Base-by-base conservation (phyloP, 208 protist species). In the Porcisia deanei region DNA sequence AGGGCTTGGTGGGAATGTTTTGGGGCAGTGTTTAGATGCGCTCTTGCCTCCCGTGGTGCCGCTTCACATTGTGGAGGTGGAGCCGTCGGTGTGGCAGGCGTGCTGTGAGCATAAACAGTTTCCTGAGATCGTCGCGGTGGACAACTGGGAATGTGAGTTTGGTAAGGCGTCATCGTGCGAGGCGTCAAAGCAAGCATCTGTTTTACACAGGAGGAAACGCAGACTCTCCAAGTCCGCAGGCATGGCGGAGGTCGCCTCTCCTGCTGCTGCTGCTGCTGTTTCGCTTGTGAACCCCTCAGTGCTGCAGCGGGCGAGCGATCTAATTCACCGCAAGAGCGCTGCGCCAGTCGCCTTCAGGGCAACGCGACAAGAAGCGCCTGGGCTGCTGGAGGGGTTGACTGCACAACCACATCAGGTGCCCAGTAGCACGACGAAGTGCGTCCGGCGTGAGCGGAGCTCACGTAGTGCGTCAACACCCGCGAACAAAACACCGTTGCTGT, bases 61-160 rank as follows among this genome's bases (percentile, higher is more conserved):
- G n/a, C 74, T 96, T 49, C 89, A 96, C 74, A 67, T 93, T 2
- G 89, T 96, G 58, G 92, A 96, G 73, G 71, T 96, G 68, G 92
- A 96, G 74, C 92, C 88, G 3, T 85, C 88, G 0, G 84, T 96
- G 34, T 58, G 93, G 58, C 75, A 87, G 30, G 86, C 81, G 10
- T 94, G 92, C 54, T 68, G 76, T 47, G 55, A 70, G 54, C 79
- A 91, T 53, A 34, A 70, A 0, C 88, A 91, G 66, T 79, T 93
- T 6, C 88, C 92, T 52, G 43, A 79, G 54, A 60, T 57, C 39
- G 25, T 71, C 22, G 22, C 53, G 34, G 68, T 47, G 20, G 37
- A 64, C 0, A 37, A 6, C 34, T 43, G 59, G 59, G 39, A 14
- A 43, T 14, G 34, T 39, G 59, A 64, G 1, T 18, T 45, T 1